phyloP scores from a whole-genome alignment of 805 yeast species.

The Yarrowia porcina region DNA sequence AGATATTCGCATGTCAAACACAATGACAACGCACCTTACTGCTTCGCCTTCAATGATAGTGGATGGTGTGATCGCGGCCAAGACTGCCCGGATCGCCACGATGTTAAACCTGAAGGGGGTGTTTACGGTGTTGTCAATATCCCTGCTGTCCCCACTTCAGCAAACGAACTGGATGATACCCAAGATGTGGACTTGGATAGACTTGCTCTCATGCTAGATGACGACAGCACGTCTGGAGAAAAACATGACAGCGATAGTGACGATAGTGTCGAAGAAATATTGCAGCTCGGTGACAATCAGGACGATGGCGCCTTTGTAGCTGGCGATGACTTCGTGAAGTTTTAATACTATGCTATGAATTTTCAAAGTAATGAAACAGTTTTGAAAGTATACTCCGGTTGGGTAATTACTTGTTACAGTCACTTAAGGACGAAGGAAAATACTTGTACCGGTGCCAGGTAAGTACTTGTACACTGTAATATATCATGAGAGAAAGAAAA shows the following conservation, averaged over 20 bases:
- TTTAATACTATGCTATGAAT: not conserved
- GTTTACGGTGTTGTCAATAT: not conserved
- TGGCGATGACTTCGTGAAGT: constrained; percentile 20
- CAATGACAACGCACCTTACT: constrained; percentile 7
- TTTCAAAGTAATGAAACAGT: no score
- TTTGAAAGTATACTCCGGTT: no score
- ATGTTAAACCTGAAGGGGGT: not conserved
- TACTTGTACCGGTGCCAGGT: no score
- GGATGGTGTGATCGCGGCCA: constrained; percentile 23
- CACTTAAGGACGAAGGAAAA: no score
- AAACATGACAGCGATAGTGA: constrained; percentile 4
- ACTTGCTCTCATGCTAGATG: constrained; percentile 16
- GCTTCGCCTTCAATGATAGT: constrained; percentile 4
- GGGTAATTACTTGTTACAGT: no score
- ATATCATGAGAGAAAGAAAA: no score
- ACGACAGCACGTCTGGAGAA: not conserved
- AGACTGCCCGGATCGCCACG: constrained; percentile 10
- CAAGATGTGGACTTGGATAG: constrained; percentile 18
- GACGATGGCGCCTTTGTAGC: constrained; percentile 13
- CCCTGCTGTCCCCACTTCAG: not conserved
- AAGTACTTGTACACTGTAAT: no score
- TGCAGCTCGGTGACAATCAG: constrained; percentile 4
- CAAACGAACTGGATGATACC: not conserved
- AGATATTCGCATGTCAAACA: constrained; percentile 16
- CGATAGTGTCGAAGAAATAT: constrained; percentile 11